Base-by-base conservation (phyloP, 805 yeast genomes). In the Candida sonorensis region DNA sequence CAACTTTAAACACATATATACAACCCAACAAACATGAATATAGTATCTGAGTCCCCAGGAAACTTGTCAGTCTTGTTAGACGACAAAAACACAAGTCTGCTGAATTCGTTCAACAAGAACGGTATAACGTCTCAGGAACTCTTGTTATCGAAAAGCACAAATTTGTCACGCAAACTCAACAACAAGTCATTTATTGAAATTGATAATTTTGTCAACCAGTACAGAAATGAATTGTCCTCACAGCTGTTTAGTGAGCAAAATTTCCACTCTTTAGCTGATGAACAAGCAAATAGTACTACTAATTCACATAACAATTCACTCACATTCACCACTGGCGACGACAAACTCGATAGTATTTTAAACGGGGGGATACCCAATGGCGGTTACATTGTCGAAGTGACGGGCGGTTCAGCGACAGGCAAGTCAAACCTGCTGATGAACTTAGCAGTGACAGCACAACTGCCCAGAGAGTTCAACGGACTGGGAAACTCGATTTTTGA, bases 391-490 rank as follows among this genome's bases (percentile, higher is more conserved):
- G 77, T 87, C 0, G 97, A 88, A 58, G 51, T 90, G 4, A 77
- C 76, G 44, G 97, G 97, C 0, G 81, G 80, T 17, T 76, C 94
- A 31, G 83, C 94, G 0, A 69, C 82, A 1, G 97, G 96, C 0
- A 90, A 90, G 48, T 79, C 96, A 0, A 94, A 88, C 44, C 57
- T 88, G 4, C 58, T 82, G 17, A 67, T 79, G 61, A 90, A 81
- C 42, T 46, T 87, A 31, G 65, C 81, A 2, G 59, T 76, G 3
- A 59, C 76, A 2, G 74, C 78, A 10, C 86, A 79, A 41, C 44
- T 71, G 8, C 69, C 78, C 0, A 28, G 17, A 9, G 58, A 52
- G 12, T 41, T 57, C 23, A 76, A 77, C 4, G 82, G 83, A 0
- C 38, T 72, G 7, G 65, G 59, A 1, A 39, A 44, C 1, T 53